A percentile compares a stretch with the other conserved stretches of the same genome.
phyloP scores from a whole-genome alignment of 73 alveolate species.

The Blepharisma japonicum region DNA sequence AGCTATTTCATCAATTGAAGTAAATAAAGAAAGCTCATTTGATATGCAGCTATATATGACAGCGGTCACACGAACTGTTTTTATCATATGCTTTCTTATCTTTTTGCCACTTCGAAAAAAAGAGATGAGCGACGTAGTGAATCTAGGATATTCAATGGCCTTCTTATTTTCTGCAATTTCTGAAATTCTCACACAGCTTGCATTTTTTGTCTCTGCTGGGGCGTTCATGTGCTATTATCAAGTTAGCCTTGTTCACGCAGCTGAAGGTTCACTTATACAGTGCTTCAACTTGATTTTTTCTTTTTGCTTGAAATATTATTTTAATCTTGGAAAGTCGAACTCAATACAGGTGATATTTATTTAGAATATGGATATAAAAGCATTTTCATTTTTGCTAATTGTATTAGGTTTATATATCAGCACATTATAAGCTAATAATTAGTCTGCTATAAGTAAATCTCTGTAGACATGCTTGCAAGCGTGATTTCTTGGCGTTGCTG shows the following conservation, averaged over 20 bases:
- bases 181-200: background rate
- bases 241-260: background rate
- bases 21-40: background rate
- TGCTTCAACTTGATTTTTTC: background rate
- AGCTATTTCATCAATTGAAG: background rate
- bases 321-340: background rate
- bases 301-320: background rate
- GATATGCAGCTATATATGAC: background rate
- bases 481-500: background rate
- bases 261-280: background rate
- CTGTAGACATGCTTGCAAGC: background rate
- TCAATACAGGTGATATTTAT: background rate
- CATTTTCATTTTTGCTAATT: no score
- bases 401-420: no score
- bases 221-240: slow-evolving; percentile 2
- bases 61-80: background rate
- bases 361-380: no score
- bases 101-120: no score
- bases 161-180: background rate
- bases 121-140: background rate
- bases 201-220: background rate
- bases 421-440: no score
- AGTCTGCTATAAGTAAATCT: background rate
- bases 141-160: background rate
- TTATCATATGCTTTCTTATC: no score